A percentile compares a stretch with the other conserved stretches of the same genome.
These are phyloP conservation scores for Metarhizium rileyi DNA, from an alignment of 2,329 filamentous ascomycete genomes.

Conservation along the genomic window DNA sequence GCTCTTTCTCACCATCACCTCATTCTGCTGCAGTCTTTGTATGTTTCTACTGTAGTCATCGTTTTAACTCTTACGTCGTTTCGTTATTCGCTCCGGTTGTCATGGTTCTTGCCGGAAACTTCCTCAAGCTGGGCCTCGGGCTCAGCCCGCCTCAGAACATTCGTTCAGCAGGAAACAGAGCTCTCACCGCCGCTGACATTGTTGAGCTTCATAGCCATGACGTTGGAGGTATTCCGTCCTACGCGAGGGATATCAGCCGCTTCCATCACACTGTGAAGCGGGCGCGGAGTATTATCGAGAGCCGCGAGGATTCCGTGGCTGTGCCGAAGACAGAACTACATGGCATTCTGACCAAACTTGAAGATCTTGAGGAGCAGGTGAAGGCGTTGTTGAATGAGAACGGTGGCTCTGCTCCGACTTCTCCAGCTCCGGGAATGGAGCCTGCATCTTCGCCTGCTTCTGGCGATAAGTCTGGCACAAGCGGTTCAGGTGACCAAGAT, in stretches of 20 bases:
- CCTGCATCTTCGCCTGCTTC: background rate
- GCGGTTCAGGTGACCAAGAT: conserved; percentile 2
- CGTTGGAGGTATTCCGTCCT: conserved; percentile 4
- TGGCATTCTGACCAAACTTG: conserved; percentile 19
- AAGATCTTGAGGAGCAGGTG: conserved; percentile 18
- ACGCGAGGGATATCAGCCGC: conserved; percentile 7
- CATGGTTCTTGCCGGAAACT: conserved; percentile 13
- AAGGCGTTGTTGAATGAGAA: conserved; percentile 12
- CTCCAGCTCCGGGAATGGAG: background rate
- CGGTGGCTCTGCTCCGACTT: background rate
- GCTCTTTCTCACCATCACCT: background rate
- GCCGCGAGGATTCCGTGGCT: conserved; percentile 14
- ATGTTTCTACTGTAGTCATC: too few relatives aligned
- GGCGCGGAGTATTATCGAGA: conserved; percentile 17
- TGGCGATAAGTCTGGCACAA: conserved; percentile 2
- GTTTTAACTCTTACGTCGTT: too few relatives aligned
- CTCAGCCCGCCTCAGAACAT: conserved; percentile 5
- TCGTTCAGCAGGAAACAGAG: background rate
- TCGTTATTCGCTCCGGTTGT: background rate
- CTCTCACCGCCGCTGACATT: background rate
- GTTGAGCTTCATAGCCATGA: background rate
- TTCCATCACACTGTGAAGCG: conserved; percentile 10
- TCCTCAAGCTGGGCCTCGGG: conserved; percentile 7
- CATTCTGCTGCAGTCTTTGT: background rate
- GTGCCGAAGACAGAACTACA: conserved; percentile 15